phyloP scores from a whole-genome alignment of 495 filamentous ascomycete species.

The Neurospora sp. region DNA sequence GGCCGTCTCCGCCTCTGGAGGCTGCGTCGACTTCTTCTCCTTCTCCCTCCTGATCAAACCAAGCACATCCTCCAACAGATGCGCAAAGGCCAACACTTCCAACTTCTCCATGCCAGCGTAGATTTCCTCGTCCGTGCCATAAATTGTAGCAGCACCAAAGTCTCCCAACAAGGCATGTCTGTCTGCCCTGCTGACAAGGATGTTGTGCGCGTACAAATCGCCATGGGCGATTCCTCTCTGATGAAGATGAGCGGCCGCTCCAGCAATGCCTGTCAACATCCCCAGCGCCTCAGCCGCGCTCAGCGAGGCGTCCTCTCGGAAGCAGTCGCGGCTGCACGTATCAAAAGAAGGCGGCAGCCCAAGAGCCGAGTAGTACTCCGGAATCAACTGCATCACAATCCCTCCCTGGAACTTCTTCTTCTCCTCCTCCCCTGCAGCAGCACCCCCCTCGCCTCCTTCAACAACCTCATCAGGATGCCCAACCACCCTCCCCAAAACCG shows the following conservation, averaged over 20 bases:
- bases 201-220: slow-evolving; percentile 34
- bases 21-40: background rate
- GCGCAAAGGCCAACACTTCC: slow-evolving; percentile 37
- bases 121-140: slow-evolving; percentile 9
- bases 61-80: slow-evolving; percentile 33
- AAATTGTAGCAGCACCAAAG: slow-evolving; percentile 38
- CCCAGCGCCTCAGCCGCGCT: slow-evolving; percentile 16
- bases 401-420: slow-evolving; percentile 20
- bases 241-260: slow-evolving; percentile 32
- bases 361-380: slow-evolving; percentile 17
- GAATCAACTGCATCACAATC: slow-evolving; percentile 29
- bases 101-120: slow-evolving; percentile 25
- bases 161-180: slow-evolving; percentile 34
- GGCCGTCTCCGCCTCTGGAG: background rate
- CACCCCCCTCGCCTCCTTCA: background rate
- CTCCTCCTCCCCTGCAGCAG: background rate
- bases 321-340: slow-evolving; percentile 28
- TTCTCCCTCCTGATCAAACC: slow-evolving; percentile 5
- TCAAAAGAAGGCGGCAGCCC: slow-evolving; percentile 20
- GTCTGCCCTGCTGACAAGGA: slow-evolving; percentile 26
- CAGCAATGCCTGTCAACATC: slow-evolving; percentile 30
- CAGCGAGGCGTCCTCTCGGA: slow-evolving; percentile 21
- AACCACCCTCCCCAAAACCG: slow-evolving; percentile 31
- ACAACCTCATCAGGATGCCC: slow-evolving; percentile 26
- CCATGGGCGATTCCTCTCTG: slow-evolving; percentile 31